These are phyloP conservation scores for Trichoderma breve DNA, from an alignment of 2,329 filamentous ascomycete genomes.

Conservation along the genomic window DNA sequence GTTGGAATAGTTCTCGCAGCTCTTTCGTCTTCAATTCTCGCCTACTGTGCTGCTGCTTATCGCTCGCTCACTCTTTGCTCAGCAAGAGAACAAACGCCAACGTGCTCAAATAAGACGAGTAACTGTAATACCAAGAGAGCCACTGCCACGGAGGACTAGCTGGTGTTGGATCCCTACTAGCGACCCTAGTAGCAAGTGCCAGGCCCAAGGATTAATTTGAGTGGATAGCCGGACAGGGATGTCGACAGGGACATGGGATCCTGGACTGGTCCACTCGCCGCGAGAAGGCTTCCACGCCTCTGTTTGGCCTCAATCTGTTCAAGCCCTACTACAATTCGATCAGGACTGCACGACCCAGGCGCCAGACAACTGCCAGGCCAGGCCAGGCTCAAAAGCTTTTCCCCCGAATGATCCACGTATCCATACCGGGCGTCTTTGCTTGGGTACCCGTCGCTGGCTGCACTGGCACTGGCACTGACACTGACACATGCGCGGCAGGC, in stretches of 20 bases:
- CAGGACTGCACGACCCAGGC: not conserved
- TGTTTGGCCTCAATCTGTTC: not conserved
- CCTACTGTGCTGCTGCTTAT: not conserved
- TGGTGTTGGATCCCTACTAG: not conserved
- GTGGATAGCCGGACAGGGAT: not conserved
- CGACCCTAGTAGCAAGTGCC: slow-evolving; percentile 1
- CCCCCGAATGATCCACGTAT: not conserved
- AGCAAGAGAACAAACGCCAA: not conserved
- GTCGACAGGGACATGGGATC: not conserved
- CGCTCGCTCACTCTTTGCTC: not conserved
- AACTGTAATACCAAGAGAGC: not conserved
- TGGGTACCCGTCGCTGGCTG: not conserved
- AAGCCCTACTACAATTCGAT: slow-evolving; percentile 1
- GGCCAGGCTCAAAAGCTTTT: not conserved
- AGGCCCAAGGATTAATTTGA: not conserved
- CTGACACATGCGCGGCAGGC: not conserved
- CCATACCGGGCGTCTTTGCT: not conserved
- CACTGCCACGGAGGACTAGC: not conserved
- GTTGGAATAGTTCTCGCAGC: not conserved
- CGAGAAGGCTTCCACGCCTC: not conserved
- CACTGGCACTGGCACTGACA: not conserved
- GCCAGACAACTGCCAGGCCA: not conserved
- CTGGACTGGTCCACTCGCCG: not conserved
- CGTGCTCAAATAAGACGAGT: not conserved
- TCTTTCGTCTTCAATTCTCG: not conserved